Evolutionary conservation across 192 early-diverging fungal genomes (phyloP), one percentile per base, ranked within the genome.

Genomic region (Funneliformis geosporum): DNA sequence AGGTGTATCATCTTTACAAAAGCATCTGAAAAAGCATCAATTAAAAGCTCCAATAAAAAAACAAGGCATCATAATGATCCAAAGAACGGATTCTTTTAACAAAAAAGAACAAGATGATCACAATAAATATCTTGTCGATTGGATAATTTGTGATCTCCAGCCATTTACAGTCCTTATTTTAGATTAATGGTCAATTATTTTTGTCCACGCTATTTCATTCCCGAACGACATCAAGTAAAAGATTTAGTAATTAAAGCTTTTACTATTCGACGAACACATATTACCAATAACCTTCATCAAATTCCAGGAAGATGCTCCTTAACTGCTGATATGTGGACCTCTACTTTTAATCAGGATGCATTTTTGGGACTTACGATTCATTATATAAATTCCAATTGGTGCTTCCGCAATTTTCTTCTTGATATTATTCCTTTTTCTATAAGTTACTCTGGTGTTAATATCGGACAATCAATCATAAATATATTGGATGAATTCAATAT

Each of bases 401-500:
- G 1, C 5, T 1, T 73, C 4, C 8, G 28, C 4, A 42, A 44
- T 50, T 47, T 73, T 44, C 21, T 73, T 8, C 28, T 73, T 4
- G 71, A 73, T 46, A 47, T 73, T 73, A 73, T 73, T 70, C 25
- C 21, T 12, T 28, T 67, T n/a, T 2, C 23, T 14, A 28, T 42
- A 8, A 21, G 44, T 4, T 42, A 73, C 47, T 44, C 9, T 21
- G 71, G 71, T 33, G 4, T 38, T 5, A 38, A 67, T 28, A 67
- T 67, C 4, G 5, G 4, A 14, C 7, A 67, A 28, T 3, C 5
- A n/a, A 67, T 67, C 4, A 38, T 28, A 67, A 5, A 44, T 44
- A 25, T 27, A 1, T 70, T 70, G 4, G 8, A 33, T n/a, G 25
- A 70, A 33, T 33, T 11, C 3, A 70, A 70, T 70, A n/a, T 70